Conservation (phyloP, 176 grass and related monocot genomes). For the Saccharum spontaneum region DNA sequence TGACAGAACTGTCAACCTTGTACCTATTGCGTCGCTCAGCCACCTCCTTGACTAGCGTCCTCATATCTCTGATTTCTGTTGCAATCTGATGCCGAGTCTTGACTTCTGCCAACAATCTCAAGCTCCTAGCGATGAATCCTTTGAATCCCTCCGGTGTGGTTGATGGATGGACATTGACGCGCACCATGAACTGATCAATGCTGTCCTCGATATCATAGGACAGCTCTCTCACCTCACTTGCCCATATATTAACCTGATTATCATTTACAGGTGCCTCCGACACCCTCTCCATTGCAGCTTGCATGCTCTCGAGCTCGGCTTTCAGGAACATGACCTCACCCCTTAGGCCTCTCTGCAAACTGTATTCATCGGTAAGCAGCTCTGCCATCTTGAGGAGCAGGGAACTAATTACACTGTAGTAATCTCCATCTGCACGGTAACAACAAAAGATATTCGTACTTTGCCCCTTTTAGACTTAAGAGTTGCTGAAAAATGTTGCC, state of each 20-base stretch:
- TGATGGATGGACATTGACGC: neutral
- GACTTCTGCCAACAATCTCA: neutral
- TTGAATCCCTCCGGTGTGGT: neutral
- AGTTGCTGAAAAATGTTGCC: neutral
- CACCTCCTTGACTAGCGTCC: neutral
- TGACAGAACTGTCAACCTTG: neutral
- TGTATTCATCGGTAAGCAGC: neutral
- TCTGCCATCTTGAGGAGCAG: neutral
- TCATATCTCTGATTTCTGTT: neutral
- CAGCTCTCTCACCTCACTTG: neutral
- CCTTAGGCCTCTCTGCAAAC: neutral
- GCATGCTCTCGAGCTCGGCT: constrained; percentile 4
- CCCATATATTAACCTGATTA: neutral
- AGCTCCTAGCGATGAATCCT: neutral
- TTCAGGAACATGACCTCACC: constrained; percentile 19
- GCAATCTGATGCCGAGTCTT: neutral
- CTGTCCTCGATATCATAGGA: constrained; percentile 23
- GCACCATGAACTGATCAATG: constrained; percentile 22
- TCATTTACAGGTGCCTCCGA: neutral
- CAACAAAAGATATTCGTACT: neutral
- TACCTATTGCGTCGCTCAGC: constrained; percentile 15
- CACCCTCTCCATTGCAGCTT: neutral
- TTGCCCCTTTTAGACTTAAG: neutral
- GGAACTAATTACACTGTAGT: neutral
- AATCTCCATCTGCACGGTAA: neutral